Conservation (phyloP, 495 filamentous ascomycete species). For the Pseudoneurospora amorphoporcata region DNA sequence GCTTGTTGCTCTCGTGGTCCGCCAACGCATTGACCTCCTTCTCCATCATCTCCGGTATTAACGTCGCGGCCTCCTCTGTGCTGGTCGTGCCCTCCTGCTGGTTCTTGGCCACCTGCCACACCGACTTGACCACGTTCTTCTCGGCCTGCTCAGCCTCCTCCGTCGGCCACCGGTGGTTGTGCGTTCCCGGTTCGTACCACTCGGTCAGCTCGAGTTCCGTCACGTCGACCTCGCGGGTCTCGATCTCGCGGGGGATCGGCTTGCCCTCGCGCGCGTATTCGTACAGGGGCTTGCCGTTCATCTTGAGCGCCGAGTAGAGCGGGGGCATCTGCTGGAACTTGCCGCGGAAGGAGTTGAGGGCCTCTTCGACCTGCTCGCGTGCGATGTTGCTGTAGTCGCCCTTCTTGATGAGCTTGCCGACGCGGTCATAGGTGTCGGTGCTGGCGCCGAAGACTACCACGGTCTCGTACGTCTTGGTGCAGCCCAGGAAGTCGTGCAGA, state of each 20-base stretch:
- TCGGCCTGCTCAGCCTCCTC: constrained; percentile 63
- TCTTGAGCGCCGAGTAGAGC: constrained; percentile 80
- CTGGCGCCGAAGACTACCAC: constrained; percentile 82
- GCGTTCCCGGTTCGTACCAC: constrained; percentile 77
- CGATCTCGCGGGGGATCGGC: constrained; percentile 71
- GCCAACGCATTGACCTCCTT: constrained; percentile 34
- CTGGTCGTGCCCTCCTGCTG: constrained; percentile 20
- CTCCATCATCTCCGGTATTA: constrained; percentile 35
- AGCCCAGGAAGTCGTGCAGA: constrained; percentile 64
- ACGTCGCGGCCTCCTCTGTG: constrained; percentile 18
- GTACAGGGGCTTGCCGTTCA: constrained; percentile 85
- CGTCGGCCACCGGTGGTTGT: constrained; percentile 61
- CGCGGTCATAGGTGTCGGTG: constrained; percentile 83
- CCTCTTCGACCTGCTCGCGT: constrained; percentile 63
- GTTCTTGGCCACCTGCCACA: constrained; percentile 45
- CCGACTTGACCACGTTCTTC: constrained; percentile 60
- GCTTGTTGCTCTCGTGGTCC: constrained; percentile 36
- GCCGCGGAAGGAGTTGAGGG: constrained; percentile 65
- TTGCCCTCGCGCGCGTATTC: constrained; percentile 91
- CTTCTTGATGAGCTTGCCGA: constrained; percentile 69
- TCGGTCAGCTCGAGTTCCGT: constrained; percentile 66
- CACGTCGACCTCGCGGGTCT: constrained; percentile 68
- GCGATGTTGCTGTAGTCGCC: constrained; percentile 71
- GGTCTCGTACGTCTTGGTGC: constrained; percentile 88
- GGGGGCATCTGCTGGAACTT: constrained; percentile 87